Percentiles rank a stretch among this genome's conserved stretches.
phyloP scores from a whole-genome alignment of 805 yeast species.

The Metschnikowia sp. region DNA sequence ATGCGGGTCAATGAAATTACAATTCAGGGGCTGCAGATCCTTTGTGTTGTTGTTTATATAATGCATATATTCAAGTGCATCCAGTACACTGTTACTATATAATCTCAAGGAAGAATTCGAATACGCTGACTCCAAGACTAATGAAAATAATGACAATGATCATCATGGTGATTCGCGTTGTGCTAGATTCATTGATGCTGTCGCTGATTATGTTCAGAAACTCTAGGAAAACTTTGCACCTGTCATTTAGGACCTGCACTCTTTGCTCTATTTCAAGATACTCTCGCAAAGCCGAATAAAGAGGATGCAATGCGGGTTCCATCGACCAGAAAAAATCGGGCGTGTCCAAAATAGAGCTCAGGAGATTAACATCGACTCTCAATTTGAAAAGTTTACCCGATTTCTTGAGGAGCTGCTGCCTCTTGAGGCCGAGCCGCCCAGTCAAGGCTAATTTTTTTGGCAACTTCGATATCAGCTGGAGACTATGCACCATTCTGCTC shows the following conservation, averaged over 20 bases:
- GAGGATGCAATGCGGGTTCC: conserved; percentile 93
- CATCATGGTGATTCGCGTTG: conserved; percentile 88
- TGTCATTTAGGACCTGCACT: conserved; percentile 87
- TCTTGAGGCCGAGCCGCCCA: conserved; percentile 78
- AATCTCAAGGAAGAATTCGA: conserved; percentile 62
- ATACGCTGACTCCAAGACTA: conserved; percentile 70
- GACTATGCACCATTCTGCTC: conserved; percentile 79
- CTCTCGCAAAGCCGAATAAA: conserved; percentile 84
- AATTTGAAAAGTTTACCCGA: conserved; percentile 88
- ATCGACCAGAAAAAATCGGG: conserved; percentile 95
- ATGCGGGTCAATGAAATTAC: too few relatives aligned
- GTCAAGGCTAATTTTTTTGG: conserved; percentile 89
- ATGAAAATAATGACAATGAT: conserved; percentile 77
- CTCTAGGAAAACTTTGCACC: conserved; percentile 91
- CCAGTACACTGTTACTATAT: conserved; percentile 14
- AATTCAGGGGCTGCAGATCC: too few relatives aligned
- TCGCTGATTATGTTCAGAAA: conserved; percentile 91
- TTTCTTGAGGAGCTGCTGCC: conserved; percentile 81
- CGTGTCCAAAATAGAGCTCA: conserved; percentile 87
- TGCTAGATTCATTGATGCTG: conserved; percentile 88
- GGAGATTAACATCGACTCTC: conserved; percentile 88
- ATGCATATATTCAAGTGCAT: background rate
- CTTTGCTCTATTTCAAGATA: conserved; percentile 93
- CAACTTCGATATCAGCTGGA: conserved; percentile 80
- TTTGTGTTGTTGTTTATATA: background rate